Percentiles rank a stretch among this genome's conserved stretches.
Evolutionary conservation across 202 grass and related monocot species (phyloP).

Genomic region (Carex sylvatica): DNA sequence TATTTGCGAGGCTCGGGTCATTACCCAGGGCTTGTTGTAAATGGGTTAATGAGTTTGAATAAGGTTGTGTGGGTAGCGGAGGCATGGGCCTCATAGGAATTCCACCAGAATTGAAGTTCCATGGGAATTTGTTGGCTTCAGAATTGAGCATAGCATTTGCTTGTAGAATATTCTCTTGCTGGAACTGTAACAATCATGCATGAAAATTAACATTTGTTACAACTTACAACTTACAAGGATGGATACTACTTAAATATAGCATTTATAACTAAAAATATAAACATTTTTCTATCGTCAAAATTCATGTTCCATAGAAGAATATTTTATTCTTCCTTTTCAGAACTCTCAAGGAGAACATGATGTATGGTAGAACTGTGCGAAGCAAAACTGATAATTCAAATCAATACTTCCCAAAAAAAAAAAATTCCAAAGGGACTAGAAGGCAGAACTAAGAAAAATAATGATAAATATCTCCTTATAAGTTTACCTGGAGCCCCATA

Average conservation of each 20-base stretch:
- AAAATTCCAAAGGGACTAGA: not conserved
- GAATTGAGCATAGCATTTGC: conserved; percentile 55
- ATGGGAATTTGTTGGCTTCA: conserved; percentile 55
- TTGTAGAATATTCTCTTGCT: conserved; percentile 56
- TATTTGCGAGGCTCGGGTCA: conserved; percentile 47
- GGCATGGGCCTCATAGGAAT: conserved; percentile 48
- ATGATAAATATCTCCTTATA: not conserved
- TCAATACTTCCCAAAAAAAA: not conserved
- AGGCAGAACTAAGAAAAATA: conserved; percentile 13
- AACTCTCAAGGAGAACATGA: not conserved
- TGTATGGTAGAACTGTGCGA: not conserved
- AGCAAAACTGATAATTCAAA: not conserved
- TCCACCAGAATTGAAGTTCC: conserved; percentile 61
- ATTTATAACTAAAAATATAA: not conserved
- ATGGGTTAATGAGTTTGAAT: conserved; percentile 55
- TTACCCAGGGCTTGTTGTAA: conserved; percentile 47
- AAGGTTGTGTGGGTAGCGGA: conserved; percentile 53
- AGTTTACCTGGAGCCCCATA: conserved; percentile 54
- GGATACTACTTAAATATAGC: not conserved
- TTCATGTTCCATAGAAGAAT: not conserved
- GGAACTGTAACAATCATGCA: conserved; percentile 49
- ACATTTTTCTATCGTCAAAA: not conserved
- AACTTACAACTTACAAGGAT: not conserved
- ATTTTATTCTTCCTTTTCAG: not conserved
- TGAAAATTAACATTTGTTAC: conserved; percentile 4